phyloP scores from a whole-genome alignment of 345 rosid species.

The Durio zibethinus region DNA sequence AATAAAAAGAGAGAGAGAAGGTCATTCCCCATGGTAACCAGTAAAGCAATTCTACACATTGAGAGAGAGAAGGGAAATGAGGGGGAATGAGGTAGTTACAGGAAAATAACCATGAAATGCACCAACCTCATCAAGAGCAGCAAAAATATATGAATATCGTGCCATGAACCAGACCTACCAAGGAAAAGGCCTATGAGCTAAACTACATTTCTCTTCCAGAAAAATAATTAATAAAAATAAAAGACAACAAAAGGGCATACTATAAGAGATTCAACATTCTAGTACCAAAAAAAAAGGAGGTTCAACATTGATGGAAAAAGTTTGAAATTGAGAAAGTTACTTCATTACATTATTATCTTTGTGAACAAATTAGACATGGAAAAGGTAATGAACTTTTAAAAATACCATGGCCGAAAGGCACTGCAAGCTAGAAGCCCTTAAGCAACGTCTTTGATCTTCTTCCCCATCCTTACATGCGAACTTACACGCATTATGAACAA shows the following conservation, averaged over 20 bases:
- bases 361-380: not conserved
- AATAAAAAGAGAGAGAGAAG: not conserved
- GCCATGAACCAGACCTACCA: constrained; percentile 45
- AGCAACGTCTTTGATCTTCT: constrained; percentile 38
- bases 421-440: constrained; percentile 80
- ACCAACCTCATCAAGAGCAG: constrained; percentile 75
- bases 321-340: not conserved
- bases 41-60: not conserved
- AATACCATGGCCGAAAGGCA: constrained; percentile 94
- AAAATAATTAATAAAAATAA: not conserved
- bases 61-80: not conserved
- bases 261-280: not conserved
- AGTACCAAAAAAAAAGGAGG: too few species aligned
- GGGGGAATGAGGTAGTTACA: not conserved
- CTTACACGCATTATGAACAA: constrained; percentile 63
- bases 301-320: constrained; percentile 6
- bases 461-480: constrained; percentile 56
- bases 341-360: not conserved
- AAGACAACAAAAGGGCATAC: not conserved
- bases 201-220: constrained; percentile 1
- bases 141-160: constrained; percentile 50
- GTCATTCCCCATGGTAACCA: not conserved
- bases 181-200: constrained; percentile 14
- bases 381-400: not conserved
- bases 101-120: not conserved